Base-by-base conservation (phyloP, 257 asterid species). In the Salvia rosmarinus region DNA sequence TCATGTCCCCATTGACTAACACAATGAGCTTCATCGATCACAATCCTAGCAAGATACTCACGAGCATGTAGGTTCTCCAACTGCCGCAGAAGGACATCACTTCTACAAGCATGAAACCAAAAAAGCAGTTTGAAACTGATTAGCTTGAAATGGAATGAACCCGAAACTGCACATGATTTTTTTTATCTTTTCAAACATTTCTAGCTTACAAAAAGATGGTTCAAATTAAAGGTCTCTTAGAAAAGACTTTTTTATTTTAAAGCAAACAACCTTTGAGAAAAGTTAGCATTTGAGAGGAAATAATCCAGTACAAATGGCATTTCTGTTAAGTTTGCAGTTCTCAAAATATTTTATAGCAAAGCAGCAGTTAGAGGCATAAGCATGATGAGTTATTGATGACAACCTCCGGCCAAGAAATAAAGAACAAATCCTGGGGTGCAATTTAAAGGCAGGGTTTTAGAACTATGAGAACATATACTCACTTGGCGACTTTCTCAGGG, bases 1-100 rank as follows among this genome's bases (percentile, higher is more conserved):
- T 95, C 99, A 82, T 95, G 99, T 67, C 99, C 99, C 99, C 99
- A 95, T 74, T 95, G 99, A 85, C 99, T 95, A 61, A 95, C 97
- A 82, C 99, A 95, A 62, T 95, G 99, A 84, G 99, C 99, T 87
- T 95, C 99, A 84, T 95, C 99, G 75, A 95, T 91, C 75, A 95
- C 99, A 66, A 95, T 84, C 76, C 99, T 90, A 75, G 97, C 83
- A 76, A 95, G 91, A 76, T 70, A 82, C 46, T 85, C 86, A 69
- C 95, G 96, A 75, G 88, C 71, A 85, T 95, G 89, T 54, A 95
- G 81, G 51, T 81, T 87, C 84, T 91, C 96, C 88, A 95, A 83
- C 64, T n/a, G n/a, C n/a, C 96, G 89, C 82, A 95, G 79, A 76
- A 94, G 84, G 81, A 74, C 86, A 79, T 94, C 98, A 78, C 98